Percentiles rank a stretch among this genome's conserved stretches.
phyloP scores from a whole-genome alignment of 495 filamentous ascomycete genomes.

The Terfezia boudieri region DNA sequence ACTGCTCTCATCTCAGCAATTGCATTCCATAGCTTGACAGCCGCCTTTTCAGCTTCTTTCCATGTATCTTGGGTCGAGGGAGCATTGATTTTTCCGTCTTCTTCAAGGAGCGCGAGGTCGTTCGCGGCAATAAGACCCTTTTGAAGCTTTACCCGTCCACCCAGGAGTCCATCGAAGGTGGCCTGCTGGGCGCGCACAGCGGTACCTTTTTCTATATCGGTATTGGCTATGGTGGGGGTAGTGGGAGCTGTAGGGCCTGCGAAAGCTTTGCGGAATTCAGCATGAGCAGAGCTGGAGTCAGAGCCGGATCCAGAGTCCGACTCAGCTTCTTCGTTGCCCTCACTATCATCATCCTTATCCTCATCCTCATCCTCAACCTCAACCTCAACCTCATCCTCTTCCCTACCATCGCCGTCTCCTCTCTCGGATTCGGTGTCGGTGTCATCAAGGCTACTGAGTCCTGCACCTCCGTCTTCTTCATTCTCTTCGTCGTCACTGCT shows the following conservation, averaged over 20 bases:
- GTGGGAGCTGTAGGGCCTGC: constrained; percentile 40
- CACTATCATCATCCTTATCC: constrained; percentile 10
- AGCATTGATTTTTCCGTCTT: neutral
- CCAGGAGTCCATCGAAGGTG: constrained; percentile 68
- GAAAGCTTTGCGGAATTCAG: constrained; percentile 45
- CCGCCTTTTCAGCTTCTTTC: constrained; percentile 67
- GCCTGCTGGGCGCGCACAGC: constrained; percentile 62
- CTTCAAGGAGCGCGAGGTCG: constrained; percentile 28
- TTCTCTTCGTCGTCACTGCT: constrained; percentile 17
- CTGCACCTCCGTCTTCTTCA: constrained; percentile 5
- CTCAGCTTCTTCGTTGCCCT: constrained; percentile 8
- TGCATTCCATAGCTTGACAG: constrained; percentile 56
- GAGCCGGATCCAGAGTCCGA: constrained; percentile 7
- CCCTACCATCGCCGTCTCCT: constrained; percentile 12
- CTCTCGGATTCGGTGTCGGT: constrained; percentile 14
- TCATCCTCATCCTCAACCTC: constrained; percentile 14
- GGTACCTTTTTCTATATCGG: constrained; percentile 61
- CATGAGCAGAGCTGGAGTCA: constrained; percentile 20
- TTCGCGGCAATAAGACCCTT: constrained; percentile 69
- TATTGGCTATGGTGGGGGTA: constrained; percentile 48
- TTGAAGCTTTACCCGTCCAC: constrained; percentile 72
- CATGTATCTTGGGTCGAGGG: constrained; percentile 21
- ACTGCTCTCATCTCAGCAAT: no score
- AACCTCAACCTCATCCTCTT: constrained; percentile 12
- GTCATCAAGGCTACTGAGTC: constrained; percentile 21